Base-by-base conservation (phyloP, 257 asterid species). In the Thymus quinquecostatus region DNA sequence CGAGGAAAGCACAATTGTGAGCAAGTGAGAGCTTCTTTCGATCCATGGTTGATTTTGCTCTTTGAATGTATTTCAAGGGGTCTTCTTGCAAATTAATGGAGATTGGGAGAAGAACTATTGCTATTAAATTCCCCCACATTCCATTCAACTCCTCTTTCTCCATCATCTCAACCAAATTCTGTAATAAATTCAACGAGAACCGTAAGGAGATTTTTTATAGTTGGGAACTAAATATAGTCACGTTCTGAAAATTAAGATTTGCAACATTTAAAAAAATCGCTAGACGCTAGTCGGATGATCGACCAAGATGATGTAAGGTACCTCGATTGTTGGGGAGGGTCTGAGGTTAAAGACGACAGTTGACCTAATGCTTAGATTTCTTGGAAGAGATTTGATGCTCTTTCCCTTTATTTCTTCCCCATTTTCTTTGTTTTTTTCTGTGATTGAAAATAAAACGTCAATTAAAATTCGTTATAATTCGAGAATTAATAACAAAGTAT, bases 141-240 rank as follows among this genome's bases (percentile, higher is more conserved):
- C 79, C 81, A 12, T 69, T 72, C 40, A 58, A 55, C 51, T 65
- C 57, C 40, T 38, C 77, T 38, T 69, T 78, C 68, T 81, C 78
- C 88, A 87, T 79, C 82, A 85, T 75, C 64, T 75, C 84, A 9
- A 70, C 78, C 68, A 85, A 69, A 7, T 71, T 86, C 92, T 87
- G 8, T 11, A 36, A 36, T 36, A 1, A 36, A 36, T 36, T 1
- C 5, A 34, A 34, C 3, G 4, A 1, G 4, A 34, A 21, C 21
- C 21, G 21, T 21, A 21, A 21, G 0, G 21, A 21, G 21, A 21
- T 21, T 21, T 0, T 21, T 0, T 21, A 21, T 21, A 21, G 21
- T 21, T 21, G 21, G 21, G 21, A 21, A 21, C 21, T 21, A 21
- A 21, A 21, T 21, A 21, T 21, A 21, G 0, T 21, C 21, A 0